Base-by-base conservation (phyloP, 2,329 filamentous ascomycete genomes). In the Beauveria australis region DNA sequence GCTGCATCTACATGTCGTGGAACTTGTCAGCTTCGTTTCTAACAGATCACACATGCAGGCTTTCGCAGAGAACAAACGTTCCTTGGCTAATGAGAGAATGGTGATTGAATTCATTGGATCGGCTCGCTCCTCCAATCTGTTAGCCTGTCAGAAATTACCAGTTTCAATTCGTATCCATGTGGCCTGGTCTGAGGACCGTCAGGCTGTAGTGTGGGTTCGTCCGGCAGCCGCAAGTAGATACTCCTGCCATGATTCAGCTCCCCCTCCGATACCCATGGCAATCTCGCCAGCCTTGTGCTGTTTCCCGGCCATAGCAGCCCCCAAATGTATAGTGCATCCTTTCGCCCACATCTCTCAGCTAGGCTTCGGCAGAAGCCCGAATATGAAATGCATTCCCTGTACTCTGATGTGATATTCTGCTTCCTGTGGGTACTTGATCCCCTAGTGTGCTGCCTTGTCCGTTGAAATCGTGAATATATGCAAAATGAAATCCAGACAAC, bases 281-380 rank as follows among this genome's bases (percentile, higher is more conserved):
- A 26, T 22, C 4, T 19, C 37, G 22, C 24, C 52, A 48, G 44
- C 54, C 44, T 48, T 19, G 30, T 49, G 10, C 54, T n/a, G 22
- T 48, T 49, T 57, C 30, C 12, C 24, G 22, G 16, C 14, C 5
- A 19, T 26, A 19, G 44, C 54, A 19, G 54, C 54, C 54, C 54
- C 44, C 44, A 57, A 57, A n/a, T 49, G 53, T n/a, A 48, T 37
- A 48, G 28, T 37, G 44, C 44, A 57, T 57, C 54, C 54, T 49
- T 57, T 46, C 44, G 30, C 54, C 44, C 44, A 28, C 53, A 46
- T 47, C 43, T 12, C 28, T 56, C 43, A 56, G 53, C 53, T 40
- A 48, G 43, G 53, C 43, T 56, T 44, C 28, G 24, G 43, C 14
- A 19, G 28, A 24, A n/a, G 43, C 53, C 53, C 44, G 6, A 28